These are phyloP conservation scores for Leishmania guyanensis DNA, from an alignment of 208 protist genomes.

Conservation along the genomic window DNA sequence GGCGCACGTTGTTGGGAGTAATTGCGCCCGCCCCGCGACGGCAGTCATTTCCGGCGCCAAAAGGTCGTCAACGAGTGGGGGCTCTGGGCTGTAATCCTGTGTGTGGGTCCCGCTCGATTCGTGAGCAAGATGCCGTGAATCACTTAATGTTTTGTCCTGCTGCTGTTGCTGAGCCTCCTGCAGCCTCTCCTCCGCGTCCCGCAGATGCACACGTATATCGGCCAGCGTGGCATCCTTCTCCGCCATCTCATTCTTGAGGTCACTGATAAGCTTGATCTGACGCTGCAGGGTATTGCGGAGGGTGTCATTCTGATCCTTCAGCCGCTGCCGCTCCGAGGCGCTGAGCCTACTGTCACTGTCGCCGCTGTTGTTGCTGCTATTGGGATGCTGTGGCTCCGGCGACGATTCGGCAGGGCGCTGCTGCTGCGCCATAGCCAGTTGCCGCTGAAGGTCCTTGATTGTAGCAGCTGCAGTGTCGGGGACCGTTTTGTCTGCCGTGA, in stretches of 20 bases:
- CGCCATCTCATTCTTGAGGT: slow-evolving; percentile 18
- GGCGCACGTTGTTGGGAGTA: not conserved
- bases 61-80: slow-evolving; percentile 8
- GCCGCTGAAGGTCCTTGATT: slow-evolving; percentile 31
- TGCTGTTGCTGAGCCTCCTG: slow-evolving; percentile 10
- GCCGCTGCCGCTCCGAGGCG: slow-evolving; percentile 14
- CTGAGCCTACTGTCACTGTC: not conserved
- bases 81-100: slow-evolving; percentile 1
- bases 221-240: slow-evolving; percentile 15
- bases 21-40: slow-evolving; percentile 3
- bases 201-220: not conserved
- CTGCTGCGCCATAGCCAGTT: slow-evolving; percentile 30
- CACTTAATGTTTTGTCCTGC: slow-evolving; percentile 1
- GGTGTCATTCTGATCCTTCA: slow-evolving; percentile 36
- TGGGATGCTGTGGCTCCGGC: slow-evolving; percentile 25
- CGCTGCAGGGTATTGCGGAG: slow-evolving; percentile 27
- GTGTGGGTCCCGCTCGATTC: not conserved
- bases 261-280: slow-evolving; percentile 18
- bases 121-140: not conserved
- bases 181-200: slow-evolving; percentile 1
- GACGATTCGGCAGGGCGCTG: slow-evolving; percentile 19
- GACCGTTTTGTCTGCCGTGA: slow-evolving; percentile 29
- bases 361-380: not conserved
- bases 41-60: slow-evolving; percentile 15
- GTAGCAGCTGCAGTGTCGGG: slow-evolving; percentile 51